Evolutionary conservation across 1,284 basidiomycete species (phyloP).

Genomic region (Melampsora larici-populina): DNA sequence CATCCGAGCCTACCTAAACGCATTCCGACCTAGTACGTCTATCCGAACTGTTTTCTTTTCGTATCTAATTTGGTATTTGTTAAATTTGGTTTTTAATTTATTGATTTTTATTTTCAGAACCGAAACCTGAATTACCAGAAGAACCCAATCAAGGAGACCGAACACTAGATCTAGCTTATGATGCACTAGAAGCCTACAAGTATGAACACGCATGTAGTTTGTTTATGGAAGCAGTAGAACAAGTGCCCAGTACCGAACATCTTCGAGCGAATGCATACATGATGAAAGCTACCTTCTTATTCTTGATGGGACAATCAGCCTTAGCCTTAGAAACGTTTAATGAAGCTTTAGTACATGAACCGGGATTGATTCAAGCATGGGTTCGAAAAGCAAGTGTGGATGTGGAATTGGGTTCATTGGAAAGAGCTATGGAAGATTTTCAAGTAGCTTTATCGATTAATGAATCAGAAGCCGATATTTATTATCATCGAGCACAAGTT

Average conservation of each 20-base stretch:
- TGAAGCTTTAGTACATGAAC: constrained; percentile 69
- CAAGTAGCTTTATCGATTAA: constrained; percentile 82
- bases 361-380: constrained; percentile 79
- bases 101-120: constrained; percentile 59
- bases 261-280: constrained; percentile 86
- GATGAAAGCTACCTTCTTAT: constrained; percentile 78
- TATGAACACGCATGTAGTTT: constrained; percentile 77
- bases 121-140: constrained; percentile 72
- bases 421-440: constrained; percentile 83
- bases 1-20: constrained; percentile 92
- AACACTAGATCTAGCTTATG: constrained; percentile 73
- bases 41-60: neutral
- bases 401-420: constrained; percentile 77
- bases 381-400: constrained; percentile 97
- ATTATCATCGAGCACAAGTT: constrained; percentile 98
- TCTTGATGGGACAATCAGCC: constrained; percentile 59
- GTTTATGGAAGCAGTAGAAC: constrained; percentile 79
- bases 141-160: constrained; percentile 73
- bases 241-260: constrained; percentile 67
- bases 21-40: constrained; percentile 68
- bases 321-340: constrained; percentile 84
- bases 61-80: too few relatives aligned
- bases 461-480: constrained; percentile 85
- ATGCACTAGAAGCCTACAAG: constrained; percentile 81
- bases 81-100: neutral